Evolutionary conservation across 208 protist genomes (phyloP).

Genomic region (Leishmania major): DNA sequence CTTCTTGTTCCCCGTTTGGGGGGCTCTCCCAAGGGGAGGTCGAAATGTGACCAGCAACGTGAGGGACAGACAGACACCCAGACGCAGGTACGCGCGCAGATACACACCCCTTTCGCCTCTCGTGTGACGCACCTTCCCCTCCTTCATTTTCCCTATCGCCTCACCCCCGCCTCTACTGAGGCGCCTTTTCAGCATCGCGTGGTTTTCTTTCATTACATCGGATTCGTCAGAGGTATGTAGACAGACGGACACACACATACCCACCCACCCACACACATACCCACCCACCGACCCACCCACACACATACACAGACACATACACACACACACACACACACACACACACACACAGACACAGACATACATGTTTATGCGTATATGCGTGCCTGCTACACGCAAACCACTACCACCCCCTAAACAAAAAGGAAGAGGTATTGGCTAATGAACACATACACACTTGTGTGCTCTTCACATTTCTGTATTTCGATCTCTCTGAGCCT

Average conservation of each 20-base stretch:
- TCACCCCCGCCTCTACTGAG: neutral
- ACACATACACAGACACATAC: too few relatives aligned
- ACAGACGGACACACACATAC: neutral
- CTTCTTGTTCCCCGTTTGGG: neutral
- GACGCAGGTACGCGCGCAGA: neutral
- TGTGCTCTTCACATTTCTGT: neutral
- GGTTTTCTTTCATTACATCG: constrained; percentile 3
- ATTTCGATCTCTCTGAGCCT: neutral
- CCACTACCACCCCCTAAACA: neutral
- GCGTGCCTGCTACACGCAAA: neutral
- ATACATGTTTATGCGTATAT: neutral
- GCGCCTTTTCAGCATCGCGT: neutral
- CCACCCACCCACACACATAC: neutral
- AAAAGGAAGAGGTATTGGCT: neutral
- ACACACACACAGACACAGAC: too few relatives aligned
- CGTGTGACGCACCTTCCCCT: neutral
- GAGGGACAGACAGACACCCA: neutral
- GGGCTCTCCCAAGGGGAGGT: neutral
- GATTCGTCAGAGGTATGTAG: neutral
- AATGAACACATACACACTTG: neutral
- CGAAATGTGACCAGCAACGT: neutral
- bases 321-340: neutral
- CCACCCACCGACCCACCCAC: too few relatives aligned
- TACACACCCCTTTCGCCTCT: neutral
- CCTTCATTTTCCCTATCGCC: neutral